phyloP scores from a whole-genome alignment of 805 yeast species.

The Saturnispora halmiae region DNA sequence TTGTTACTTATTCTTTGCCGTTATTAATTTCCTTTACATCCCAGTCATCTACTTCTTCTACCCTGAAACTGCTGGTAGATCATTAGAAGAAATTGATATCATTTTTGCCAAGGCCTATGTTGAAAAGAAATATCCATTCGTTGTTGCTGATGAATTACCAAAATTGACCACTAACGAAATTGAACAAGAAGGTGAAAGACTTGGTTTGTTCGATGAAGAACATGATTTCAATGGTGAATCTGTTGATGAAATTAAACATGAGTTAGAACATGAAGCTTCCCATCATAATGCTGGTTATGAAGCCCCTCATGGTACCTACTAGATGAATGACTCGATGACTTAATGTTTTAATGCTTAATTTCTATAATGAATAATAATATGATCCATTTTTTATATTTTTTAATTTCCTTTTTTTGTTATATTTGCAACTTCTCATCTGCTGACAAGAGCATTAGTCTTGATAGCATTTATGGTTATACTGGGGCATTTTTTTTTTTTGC shows the following conservation, averaged over 20 bases:
- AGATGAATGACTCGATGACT: too few species aligned
- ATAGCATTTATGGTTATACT: too few species aligned
- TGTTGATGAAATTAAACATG: constrained; percentile 4
- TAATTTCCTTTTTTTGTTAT: too few species aligned
- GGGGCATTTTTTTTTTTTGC: too few species aligned
- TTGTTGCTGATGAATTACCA: constrained; percentile 57
- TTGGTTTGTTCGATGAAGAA: constrained; percentile 38
- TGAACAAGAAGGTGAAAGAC: constrained; percentile 48
- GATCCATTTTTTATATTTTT: too few species aligned
- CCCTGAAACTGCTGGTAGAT: constrained; percentile 72
- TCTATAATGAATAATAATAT: background rate
- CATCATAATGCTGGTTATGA: constrained; percentile 5
- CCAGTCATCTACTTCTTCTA: constrained; percentile 59
- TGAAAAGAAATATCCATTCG: constrained; percentile 51
- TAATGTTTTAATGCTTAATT: background rate
- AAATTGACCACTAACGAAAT: constrained; percentile 47
- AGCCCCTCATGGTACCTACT: constrained; percentile 8
- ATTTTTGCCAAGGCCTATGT: constrained; percentile 51
- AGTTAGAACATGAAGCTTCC: constrained; percentile 6
- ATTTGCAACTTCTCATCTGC: too few species aligned
- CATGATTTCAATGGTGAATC: background rate
- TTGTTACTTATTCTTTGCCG: constrained; percentile 61
- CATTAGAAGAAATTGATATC: constrained; percentile 68
- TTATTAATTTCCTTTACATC: constrained; percentile 49
- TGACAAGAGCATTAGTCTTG: too few species aligned